Base-by-base conservation (phyloP, 2,329 filamentous ascomycete species). In the Lasiodiplodia sp. region DNA sequence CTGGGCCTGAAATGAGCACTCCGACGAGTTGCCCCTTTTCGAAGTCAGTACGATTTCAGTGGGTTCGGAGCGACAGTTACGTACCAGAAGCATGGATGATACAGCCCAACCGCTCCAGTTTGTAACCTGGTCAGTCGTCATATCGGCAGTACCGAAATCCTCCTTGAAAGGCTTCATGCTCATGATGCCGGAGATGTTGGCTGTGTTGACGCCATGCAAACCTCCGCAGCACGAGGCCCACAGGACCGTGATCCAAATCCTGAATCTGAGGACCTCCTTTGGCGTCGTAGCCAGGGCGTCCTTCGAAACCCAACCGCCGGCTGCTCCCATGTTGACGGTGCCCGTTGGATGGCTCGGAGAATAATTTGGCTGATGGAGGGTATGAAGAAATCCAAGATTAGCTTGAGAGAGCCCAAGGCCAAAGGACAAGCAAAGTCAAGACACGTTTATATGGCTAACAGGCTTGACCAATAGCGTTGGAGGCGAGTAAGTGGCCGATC, bases 181-280 rank as follows among this genome's bases (percentile, higher is more conserved):
- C 56, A 60, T 60, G 34, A 60, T 28, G 34, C 56, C 56, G 34
- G 56, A 60, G 37, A 60, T 60, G 37, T 60, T 60, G 37, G 56
- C 34, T 8, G 56, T 60, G n/a, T 60, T 60, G 56, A 60, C 34
- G 56, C 56, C 56, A 28, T 60, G 56, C 21, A 60, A 31, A 14
- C 56, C 56, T 8, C 56, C 56, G 11, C 56, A 60, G 38, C 38
- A 60, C 16, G 56, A 60, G 3, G 56, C 56, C 56, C 56, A 60
- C n/a, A 60, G n/a, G 14, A 25, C 56, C 21, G 56, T 60, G 11
- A 60, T 23, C 56, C 56, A 60, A 16, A 60, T 60, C 34, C 38
- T 60, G 21, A 40, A 40, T 10, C 56, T 25, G 16, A 52, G 49
- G 21, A 52, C 49, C 21, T 52, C 49, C 49, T 52, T 52, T 23